Evolutionary conservation across 1,139 yeast genomes (phyloP).

Genomic region (Geotrichum restrictum): DNA sequence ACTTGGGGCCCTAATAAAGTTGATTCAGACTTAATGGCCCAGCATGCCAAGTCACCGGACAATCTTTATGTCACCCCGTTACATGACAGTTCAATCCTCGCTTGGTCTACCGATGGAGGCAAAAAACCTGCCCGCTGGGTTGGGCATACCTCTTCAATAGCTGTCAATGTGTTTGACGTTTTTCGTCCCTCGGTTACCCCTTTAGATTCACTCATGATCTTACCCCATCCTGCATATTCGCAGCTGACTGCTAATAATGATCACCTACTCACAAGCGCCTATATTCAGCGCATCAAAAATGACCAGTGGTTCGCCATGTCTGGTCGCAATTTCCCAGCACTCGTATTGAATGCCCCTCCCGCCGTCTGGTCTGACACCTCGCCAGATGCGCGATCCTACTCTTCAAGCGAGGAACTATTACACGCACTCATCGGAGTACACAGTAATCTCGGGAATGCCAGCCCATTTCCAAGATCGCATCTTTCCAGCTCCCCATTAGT

Average conservation of each 20-base stretch:
- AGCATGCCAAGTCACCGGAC: constrained; percentile 48
- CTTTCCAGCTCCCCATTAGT: background rate
- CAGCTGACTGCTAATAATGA: constrained; percentile 19
- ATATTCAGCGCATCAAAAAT: constrained; percentile 59
- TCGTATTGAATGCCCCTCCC: constrained; percentile 72
- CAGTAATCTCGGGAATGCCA: constrained; percentile 25
- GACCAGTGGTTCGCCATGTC: constrained; percentile 90
- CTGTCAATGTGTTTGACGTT: constrained; percentile 71
- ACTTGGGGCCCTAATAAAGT: constrained; percentile 92
- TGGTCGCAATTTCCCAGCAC: constrained; percentile 67
- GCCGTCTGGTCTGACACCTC: constrained; percentile 35
- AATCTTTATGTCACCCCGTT: constrained; percentile 78
- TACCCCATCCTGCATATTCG: constrained; percentile 40
- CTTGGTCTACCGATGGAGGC: constrained; percentile 57
- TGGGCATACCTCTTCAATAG: constrained; percentile 53
- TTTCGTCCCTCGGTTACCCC: constrained; percentile 35
- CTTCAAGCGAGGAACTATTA: constrained; percentile 23
- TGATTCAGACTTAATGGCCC: constrained; percentile 59
- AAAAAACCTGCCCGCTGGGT: constrained; percentile 76
- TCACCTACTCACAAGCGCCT: constrained; percentile 44
- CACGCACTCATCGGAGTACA: constrained; percentile 38
- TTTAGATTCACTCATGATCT: constrained; percentile 32
- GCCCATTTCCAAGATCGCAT: constrained; percentile 4
- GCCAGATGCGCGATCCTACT: constrained; percentile 1
- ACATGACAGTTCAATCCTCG: constrained; percentile 52